Evolutionary conservation across 768 basidiomycete species (phyloP), one percentile per base, ranked within the genome.

Genomic region (Naganishia friedmannii): DNA sequence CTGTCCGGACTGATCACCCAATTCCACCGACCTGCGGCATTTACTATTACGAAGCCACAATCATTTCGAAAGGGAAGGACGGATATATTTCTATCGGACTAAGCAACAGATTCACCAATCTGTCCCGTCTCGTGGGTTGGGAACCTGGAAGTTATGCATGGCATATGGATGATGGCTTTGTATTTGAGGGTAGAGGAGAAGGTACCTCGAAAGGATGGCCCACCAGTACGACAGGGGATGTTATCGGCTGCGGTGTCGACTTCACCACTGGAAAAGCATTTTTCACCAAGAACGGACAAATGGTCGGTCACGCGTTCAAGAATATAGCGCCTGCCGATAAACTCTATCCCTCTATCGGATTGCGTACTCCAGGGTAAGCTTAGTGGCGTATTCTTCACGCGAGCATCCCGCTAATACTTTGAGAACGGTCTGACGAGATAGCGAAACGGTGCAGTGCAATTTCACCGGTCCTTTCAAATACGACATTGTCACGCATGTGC

Each of bases 21-120:
- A 89, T 95, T 57, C 94, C 94, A 1, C 84, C 88, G 0, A 88
- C 89, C 13, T 90, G 90, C 74, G 96, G 94, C 28, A 88, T 98
- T 67, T 95, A 92, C 78, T 99, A 98, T 80, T 99, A 89, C 78
- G 95, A 99, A 83, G 87, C 93, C 6, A 87, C 90, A 75, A 87
- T 98, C 55, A 78, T 89, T 7, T 87, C 89, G 77, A 90, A 90
- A 76, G 89, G 90, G 13, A 84, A 86, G 53, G 90, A 89, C 79
- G 92, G 91, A 2, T 83, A 79, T 66, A 83, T 84, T 67, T 79
- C 92, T 89, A 74, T 82, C 13, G 81, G 81, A 7, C 77, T 76
- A 67, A 73, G 74, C 37, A 65, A n/a, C 34, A 45, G 72, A 31
- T 63, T 63, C 2, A 70, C 72, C 9, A 68, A 76, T 63, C 69